Base-by-base conservation (phyloP, 768 basidiomycete species). In the Xanthoconium purpureum region DNA sequence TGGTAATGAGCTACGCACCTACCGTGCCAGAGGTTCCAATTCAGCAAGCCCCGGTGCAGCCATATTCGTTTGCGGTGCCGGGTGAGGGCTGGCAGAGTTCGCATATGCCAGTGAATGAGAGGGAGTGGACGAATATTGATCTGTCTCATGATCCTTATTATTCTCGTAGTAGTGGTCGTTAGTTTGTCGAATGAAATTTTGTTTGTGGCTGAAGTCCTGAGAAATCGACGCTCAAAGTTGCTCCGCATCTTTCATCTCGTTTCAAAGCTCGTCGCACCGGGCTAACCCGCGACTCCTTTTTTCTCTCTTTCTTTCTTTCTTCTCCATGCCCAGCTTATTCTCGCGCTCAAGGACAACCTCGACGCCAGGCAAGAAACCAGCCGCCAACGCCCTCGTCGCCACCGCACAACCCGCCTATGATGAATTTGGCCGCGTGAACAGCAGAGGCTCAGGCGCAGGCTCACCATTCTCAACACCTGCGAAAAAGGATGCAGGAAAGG, bases 261-360 rank as follows among this genome's bases (percentile, higher is more conserved):
- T 58, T 59, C 63, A 56, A 55, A 59, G 67, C 51, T 61, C 65
- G 54, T 62, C 55, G 52, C 62, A 54, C 13, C 49, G 56, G 51
- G 28, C 55, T 24, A 36, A 47, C 11, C 54, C 56, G 51, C 64
- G 46, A 45, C 29, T 46, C 15, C 35, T 30, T 36, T 32, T 40
- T 43, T 37, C 42, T 32, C 18, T 7, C 32, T 24, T 32, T 42
- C 30, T 47, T 32, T 50, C 8, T 38, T 14, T 33, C 43, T 54
- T 60, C 65, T 71, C 79, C 74, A 88, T 89, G 87, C 85, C 81
- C 76, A 86, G 83, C 71, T 68, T 88, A 73, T 89, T 89, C 74
- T 87, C 87, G 69, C 83, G 87, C 63, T 69, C 83, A 59, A 80
- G 87, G 50, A 86, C 85, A 47, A 78, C 75, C 53, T 87, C 87